These are phyloP conservation scores for Ophiosphaerella narmari DNA, from an alignment of 2,329 filamentous ascomycete genomes.

Conservation along the genomic window DNA sequence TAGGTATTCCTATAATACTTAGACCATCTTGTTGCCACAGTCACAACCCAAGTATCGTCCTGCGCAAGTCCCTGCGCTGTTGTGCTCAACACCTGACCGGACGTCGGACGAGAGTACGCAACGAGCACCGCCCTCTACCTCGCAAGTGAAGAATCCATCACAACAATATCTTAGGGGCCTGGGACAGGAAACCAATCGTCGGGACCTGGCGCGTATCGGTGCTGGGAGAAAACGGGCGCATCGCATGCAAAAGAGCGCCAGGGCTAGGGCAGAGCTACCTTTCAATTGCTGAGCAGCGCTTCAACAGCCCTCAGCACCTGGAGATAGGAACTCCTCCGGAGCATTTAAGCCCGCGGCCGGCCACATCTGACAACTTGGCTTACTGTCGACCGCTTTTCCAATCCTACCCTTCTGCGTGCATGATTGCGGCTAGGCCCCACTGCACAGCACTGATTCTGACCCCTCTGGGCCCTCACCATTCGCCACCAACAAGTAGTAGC, in stretches of 20 bases:
- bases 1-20: no score
- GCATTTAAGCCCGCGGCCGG: constrained; percentile 35
- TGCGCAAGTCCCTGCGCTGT: background rate
- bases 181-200: background rate
- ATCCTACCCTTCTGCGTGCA: constrained; percentile 6
- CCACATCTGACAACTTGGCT: constrained; percentile 15
- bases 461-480: background rate
- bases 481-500: constrained; percentile 7
- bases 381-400: constrained; percentile 21
- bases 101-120: background rate
- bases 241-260: constrained; percentile 8
- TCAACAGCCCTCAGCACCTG: constrained; percentile 22
- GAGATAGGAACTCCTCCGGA: constrained; percentile 33
- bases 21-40: background rate
- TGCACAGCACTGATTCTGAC: constrained; percentile 8
- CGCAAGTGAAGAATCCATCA: background rate
- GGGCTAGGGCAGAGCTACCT: constrained; percentile 14
- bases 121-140: background rate
- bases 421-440: constrained; percentile 7
- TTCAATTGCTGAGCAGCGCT: constrained; percentile 17
- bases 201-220: background rate
- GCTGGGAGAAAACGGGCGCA: constrained; percentile 9
- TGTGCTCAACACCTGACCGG: background rate
- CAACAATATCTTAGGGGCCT: background rate
- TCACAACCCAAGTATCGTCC: background rate